Percentiles rank a stretch among this genome's conserved stretches.
Evolutionary conservation across 805 yeast species (phyloP).

Genomic region (Metschnikowia arizonensis): DNA sequence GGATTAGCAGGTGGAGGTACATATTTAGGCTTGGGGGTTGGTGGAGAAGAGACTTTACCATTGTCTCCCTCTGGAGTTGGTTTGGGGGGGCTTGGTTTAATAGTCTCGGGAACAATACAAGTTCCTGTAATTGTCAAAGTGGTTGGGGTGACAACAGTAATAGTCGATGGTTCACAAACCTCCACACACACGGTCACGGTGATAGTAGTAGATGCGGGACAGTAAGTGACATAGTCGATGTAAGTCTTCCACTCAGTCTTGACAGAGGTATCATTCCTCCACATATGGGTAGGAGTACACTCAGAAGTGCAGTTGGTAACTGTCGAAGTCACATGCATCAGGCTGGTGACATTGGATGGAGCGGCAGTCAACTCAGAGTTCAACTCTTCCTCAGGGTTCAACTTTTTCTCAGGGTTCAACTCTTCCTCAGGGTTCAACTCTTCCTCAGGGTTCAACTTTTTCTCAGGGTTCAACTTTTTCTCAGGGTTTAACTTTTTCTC

Average conservation of each 20-base stretch:
- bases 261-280: neutral
- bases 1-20: neutral
- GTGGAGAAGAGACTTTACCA: neutral
- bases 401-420: no score
- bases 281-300: neutral
- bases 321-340: neutral
- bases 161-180: neutral
- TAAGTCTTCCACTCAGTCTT: neutral
- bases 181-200: neutral
- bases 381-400: no score
- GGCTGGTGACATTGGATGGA: neutral
- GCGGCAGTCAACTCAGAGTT: no score
- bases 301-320: neutral
- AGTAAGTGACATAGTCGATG: neutral
- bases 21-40: neutral
- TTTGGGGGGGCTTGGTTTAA: neutral
- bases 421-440: no score
- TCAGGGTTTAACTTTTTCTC: no score
- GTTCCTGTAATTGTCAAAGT: neutral
- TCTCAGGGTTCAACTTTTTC: no score
- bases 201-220: neutral
- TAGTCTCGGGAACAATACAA: neutral
- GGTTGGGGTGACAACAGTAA: neutral
- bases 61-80: neutral
- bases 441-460: no score